Base-by-base conservation (phyloP, 2,329 filamentous ascomycete genomes). In the Aspergillus arachidicola region DNA sequence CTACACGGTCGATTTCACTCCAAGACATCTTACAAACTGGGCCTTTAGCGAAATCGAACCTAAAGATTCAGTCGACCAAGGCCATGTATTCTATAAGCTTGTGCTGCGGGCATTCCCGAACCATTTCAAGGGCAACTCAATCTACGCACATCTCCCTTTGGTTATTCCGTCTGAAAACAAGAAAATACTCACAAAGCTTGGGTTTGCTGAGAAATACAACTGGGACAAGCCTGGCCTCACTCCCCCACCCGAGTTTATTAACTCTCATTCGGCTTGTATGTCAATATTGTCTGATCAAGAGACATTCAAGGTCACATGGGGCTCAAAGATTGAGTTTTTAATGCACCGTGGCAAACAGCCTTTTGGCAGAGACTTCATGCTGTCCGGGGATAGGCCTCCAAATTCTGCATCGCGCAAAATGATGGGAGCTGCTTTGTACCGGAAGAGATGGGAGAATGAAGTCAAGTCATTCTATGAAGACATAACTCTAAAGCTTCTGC, bases 31-130 rank as follows among this genome's bases (percentile, higher is more conserved):
- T 38, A 83, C 81, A 21, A 80, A 78, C 51, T 83, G 81, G 81
- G 81, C 79, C 9, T 81, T 75, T 66, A 78, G 72, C 26, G 78
- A 81, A 64, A 79, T 81, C 26, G 75, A 77, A 48, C 79, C 75
- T 36, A 78, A 83, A 62, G 68, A 75, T 5, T 72, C 75, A 1
- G 78, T 84, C 57, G 82, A 83, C 57, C 78, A 82, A 50, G 83
- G 83, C 46, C 81, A 82, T 55, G 79, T 83, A 58, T 79, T 84
- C 66, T 84, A 84, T 73, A 84, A 83, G 68, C 75, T 85, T n/a
- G 79, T 83, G 63, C 75, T 84, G 62, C 77, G 82, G 56, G 81
- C 82, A 2, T 78, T 85, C 61, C 83, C 83, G 4, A 80, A 83
- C 60, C 80, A 80, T 70, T 84, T 81, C 69, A 75, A 78, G 30